These are phyloP conservation scores for Millerozyma miso DNA, from an alignment of 805 yeast genomes.

Conservation along the genomic window DNA sequence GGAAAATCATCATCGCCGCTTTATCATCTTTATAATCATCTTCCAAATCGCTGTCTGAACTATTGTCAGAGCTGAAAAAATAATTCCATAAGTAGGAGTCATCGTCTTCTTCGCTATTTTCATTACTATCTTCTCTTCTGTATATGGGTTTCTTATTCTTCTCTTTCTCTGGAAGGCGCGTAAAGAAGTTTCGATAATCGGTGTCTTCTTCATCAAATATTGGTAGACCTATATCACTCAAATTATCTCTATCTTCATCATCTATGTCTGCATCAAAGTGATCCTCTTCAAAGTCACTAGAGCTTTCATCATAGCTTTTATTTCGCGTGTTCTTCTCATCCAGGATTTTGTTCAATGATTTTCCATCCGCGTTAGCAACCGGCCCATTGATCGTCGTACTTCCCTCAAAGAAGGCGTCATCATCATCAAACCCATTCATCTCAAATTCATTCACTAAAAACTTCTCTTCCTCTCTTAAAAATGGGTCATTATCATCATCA, in stretches of 20 bases:
- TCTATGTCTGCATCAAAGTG: constrained; percentile 29
- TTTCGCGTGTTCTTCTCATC: constrained; percentile 33
- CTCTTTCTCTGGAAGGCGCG: constrained; percentile 14
- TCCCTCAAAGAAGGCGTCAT: constrained; percentile 29
- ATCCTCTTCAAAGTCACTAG: constrained; percentile 33
- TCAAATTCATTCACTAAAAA: constrained; percentile 44
- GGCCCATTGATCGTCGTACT: constrained; percentile 8
- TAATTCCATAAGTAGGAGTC: constrained; percentile 74
- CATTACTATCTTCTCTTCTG: constrained; percentile 9
- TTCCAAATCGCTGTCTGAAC: constrained; percentile 19
- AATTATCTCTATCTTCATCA: constrained; percentile 39
- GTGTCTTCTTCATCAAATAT: constrained; percentile 24
- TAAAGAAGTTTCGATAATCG: constrained; percentile 8
- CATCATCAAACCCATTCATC: constrained; percentile 43
- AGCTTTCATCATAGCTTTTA: constrained; percentile 36
- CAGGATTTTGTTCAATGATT: constrained; percentile 16
- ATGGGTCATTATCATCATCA: constrained; percentile 34
- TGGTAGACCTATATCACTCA: constrained; percentile 33
- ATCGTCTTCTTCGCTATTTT: constrained; percentile 47
- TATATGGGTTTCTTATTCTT: constrained; percentile 4
- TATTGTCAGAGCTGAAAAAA: constrained; percentile 50
- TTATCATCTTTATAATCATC: constrained; percentile 8
- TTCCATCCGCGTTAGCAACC: constrained; percentile 11
- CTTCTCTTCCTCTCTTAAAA: constrained; percentile 41
- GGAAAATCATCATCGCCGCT: constrained; percentile 17